Evolutionary conservation across 805 yeast species (phyloP), one percentile per base, ranked within the genome.

Genomic region (Cyberlindnera mrakii): DNA sequence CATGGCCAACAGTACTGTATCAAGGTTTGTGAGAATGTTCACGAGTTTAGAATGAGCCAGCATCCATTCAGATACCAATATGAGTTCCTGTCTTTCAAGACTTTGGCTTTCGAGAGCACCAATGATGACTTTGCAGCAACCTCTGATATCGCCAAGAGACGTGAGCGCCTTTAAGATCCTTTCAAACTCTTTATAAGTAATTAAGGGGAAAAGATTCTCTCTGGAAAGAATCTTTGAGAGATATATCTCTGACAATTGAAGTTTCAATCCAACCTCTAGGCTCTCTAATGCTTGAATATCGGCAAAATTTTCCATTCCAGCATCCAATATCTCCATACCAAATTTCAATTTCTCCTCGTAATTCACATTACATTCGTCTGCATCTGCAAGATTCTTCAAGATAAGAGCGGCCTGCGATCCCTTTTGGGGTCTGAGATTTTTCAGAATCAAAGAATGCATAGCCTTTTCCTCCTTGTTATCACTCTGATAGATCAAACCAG

Each of bases 401-500:
- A 79, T 74, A 61, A 73, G 72, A 40, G 74, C 74, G 33, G 78
- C 74, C 49, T 81, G 83, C 45, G 71, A 71, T 49, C 75, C 72
- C 62, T 65, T 68, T 18, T 67, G 58, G 1, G 75, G 72, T 3
- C 83, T 85, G 32, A 85, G 59, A 43, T 81, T 78, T 47, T 75
- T 72, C 43, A 85, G 63, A 8, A 85, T 68, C 10, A 67, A 52
- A 18, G 82, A 66, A 57, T 76, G 96, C 35, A 71, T 71, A 45
- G 55, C 63, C 55, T 69, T 70, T 40, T 81, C 82, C 23, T 64
- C 60, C 7, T 69, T 69, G 16, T 77, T 75, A 7, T 76, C 71
- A 3, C 70, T 64, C 11, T 78, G 61, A 60, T 85, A 87, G 37
- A 90, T 76, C 1, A 88, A 70, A 5, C 97, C 99, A 1, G 93